Base-by-base conservation (phyloP, 2,329 filamentous ascomycete species). In the Paracamarosporium sp. region DNA sequence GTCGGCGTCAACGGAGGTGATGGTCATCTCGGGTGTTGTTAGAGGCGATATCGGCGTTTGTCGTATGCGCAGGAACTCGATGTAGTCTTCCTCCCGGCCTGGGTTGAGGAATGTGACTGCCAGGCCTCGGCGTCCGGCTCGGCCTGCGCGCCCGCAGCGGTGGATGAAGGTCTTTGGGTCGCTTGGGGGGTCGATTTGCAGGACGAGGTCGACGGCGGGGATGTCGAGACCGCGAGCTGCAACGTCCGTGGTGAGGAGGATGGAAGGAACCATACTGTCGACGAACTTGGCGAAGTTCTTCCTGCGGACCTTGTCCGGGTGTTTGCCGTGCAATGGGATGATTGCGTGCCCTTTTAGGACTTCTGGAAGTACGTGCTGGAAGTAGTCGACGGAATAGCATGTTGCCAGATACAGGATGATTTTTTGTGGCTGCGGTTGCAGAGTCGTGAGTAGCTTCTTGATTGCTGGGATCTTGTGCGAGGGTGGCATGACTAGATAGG, bases 311-410 rank as follows among this genome's bases (percentile, higher is more conserved):
- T 93, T 92, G 4, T 93, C 88, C 2, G 91, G 90, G 63, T 97
- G 91, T 75, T 98, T 97, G 33, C 95, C 95, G 70, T 99, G 95
- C 0, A 99, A 82, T 0, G 93, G 90, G 7, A 97, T 85, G 3
- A 97, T 79, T 0, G 85, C 80, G 68, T 92, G 91, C 1, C 84
- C 69, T 1, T 90, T 90, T 0, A 99, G 80, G 5, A 97, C 79
- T 2, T 83, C 78, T 0, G 91, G 90, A 1, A 99, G 82, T 5
- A 96, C 81, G 65, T 92, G 86, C 59, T 93, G 88, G 74, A 96
- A 96, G 78, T 98, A 98, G 76, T 98, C 94, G 59, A 99, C 95
- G 0, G 91, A 91, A 30, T 93, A 93, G 74, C 95, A 97, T 2
- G 94, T 97, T 0, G 93, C 96, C 22, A 98, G 83, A 73, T 97